phyloP scores from a whole-genome alignment of 2,329 filamentous ascomycete genomes.

The Ophiostoma triangulosporum region DNA sequence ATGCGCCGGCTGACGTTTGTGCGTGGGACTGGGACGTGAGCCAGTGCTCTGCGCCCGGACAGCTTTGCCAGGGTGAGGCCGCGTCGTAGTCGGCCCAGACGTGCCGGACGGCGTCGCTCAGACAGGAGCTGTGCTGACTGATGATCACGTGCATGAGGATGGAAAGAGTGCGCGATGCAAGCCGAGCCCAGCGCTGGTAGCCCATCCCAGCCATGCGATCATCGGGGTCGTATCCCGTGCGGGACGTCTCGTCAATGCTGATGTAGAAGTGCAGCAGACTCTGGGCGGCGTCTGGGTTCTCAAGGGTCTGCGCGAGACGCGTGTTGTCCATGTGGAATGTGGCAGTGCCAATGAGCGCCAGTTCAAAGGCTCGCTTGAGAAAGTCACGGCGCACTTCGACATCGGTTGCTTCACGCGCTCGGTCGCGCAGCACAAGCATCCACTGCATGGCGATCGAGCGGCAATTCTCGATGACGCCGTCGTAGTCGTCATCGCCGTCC shows the following conservation, averaged over 20 bases:
- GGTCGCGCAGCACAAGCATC: background rate
- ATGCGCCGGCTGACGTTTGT: background rate
- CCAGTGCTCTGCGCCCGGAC: background rate
- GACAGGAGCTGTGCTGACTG: background rate
- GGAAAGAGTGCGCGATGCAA: background rate
- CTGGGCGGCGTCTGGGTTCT: background rate
- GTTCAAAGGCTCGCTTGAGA: background rate
- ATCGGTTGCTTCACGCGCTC: background rate
- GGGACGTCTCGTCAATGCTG: background rate
- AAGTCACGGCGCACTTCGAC: background rate
- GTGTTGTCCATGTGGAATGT: background rate
- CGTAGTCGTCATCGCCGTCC: background rate
- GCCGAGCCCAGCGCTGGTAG: background rate
- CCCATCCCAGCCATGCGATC: background rate
- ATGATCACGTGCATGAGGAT: background rate
- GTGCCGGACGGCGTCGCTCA: background rate
- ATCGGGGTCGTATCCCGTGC: background rate
- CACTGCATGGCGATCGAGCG: constrained; percentile 23
- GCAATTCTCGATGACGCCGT: background rate
- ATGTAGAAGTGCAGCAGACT: background rate
- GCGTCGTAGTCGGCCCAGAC: background rate
- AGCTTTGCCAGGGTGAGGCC: background rate
- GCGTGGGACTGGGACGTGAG: background rate
- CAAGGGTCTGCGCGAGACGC: background rate
- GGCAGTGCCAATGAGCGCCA: background rate